Conservation (phyloP, 176 grass and related monocot species). For the Panicum miliaceum region DNA sequence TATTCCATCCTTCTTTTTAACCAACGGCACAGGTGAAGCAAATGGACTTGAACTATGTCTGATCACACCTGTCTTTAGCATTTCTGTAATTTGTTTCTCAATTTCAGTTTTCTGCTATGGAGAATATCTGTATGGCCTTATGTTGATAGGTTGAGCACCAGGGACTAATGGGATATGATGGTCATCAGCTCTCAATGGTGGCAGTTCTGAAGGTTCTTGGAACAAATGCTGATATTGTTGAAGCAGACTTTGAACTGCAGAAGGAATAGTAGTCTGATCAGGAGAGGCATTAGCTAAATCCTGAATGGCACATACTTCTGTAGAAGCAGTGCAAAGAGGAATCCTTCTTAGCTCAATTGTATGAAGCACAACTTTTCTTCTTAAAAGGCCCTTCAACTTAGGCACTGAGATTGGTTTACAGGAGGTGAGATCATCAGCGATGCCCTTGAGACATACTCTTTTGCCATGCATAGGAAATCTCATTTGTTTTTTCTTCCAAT, state of each 20-base stretch:
- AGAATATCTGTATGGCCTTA: not conserved
- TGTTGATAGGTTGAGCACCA: not conserved
- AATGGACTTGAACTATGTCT: not conserved
- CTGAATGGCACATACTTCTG: too few species aligned
- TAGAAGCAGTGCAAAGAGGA: too few species aligned
- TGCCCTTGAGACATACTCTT: too few species aligned
- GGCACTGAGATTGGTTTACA: too few species aligned
- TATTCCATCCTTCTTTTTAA: not conserved
- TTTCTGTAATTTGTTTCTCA: not conserved
- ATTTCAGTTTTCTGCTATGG: not conserved
- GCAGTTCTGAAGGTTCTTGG: not conserved
- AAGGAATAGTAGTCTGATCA: too few species aligned
- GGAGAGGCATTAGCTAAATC: too few species aligned
- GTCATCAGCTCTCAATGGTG: rapidly evolving
- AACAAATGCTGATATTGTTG: not conserved
- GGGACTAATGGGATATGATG: not conserved
- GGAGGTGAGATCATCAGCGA: too few species aligned
- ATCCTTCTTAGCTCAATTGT: too few species aligned
- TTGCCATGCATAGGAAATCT: too few species aligned
- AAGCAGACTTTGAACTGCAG: not conserved
- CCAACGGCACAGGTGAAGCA: not conserved
- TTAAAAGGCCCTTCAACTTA: too few species aligned
- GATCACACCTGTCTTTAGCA: not conserved
- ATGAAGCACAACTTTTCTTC: too few species aligned
- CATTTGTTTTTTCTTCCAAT: too few species aligned